These are phyloP conservation scores for Lindgomyces ingoldianus DNA, from an alignment of 495 filamentous ascomycete genomes.

Conservation along the genomic window DNA sequence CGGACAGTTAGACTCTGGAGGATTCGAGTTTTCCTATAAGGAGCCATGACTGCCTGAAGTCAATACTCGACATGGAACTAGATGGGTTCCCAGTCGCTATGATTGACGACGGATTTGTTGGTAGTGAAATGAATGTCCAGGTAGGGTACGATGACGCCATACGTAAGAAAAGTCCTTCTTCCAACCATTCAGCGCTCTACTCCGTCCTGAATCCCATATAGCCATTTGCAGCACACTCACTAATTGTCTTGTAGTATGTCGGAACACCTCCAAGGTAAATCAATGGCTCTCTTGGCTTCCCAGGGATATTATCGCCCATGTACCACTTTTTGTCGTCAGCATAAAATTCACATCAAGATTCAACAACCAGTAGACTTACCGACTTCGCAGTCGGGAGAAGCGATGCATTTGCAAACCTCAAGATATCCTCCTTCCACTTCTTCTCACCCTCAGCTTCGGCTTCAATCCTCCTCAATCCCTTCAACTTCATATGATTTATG, in stretches of 20 bases:
- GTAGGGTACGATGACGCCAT: no score
- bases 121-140: no score
- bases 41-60: no score
- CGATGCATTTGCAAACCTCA: constrained; percentile 2
- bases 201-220: not conserved
- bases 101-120: no score
- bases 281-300: constrained; percentile 30
- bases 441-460: constrained; percentile 9
- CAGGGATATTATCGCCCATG: constrained; percentile 35
- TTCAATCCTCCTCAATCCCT: constrained; percentile 15
- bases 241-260: constrained; percentile 16
- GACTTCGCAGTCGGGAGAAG: constrained; percentile 18
- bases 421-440: constrained; percentile 14
- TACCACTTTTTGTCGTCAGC: constrained; percentile 8
- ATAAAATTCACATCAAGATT: not conserved
- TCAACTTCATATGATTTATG: constrained; percentile 13
- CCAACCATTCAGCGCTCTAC: not conserved
- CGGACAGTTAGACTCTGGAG: no score
- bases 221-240: not conserved
- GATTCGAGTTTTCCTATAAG: no score
- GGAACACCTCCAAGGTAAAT: constrained; percentile 33
- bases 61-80: no score
- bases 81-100: no score
- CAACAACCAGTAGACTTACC: not conserved
- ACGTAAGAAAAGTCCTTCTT: no score